phyloP scores from a whole-genome alignment of 176 grass and related monocot species.

The Otatea glauca region DNA sequence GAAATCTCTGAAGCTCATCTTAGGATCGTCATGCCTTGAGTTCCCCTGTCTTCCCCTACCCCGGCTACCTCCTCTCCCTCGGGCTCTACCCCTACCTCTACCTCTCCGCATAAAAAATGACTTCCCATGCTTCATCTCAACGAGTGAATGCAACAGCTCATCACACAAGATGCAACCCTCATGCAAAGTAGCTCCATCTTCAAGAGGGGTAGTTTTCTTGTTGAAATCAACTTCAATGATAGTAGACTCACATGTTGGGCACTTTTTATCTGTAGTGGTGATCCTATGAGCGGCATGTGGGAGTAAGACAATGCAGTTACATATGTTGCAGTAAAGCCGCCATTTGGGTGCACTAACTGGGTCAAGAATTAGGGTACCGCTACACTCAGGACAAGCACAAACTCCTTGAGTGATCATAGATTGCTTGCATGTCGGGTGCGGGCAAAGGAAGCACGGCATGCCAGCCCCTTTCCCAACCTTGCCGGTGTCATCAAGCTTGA shows the following conservation, averaged over 20 bases:
- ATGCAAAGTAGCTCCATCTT: conserved; percentile 79
- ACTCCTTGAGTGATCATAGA: conserved; percentile 95
- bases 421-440: conserved; percentile 85
- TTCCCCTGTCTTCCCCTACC: conserved; percentile 57
- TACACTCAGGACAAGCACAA: conserved; percentile 93
- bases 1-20: conserved; percentile 98
- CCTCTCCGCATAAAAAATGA: conserved; percentile 70
- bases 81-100: conserved; percentile 63
- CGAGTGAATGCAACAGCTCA: conserved; percentile 82
- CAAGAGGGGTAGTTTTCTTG: conserved; percentile 87
- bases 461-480: conserved; percentile 78
- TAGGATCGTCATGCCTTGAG: conserved; percentile 76
- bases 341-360: conserved; percentile 97
- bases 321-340: conserved; percentile 86
- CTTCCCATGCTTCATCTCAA: conserved; percentile 93
- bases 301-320: conserved; percentile 86
- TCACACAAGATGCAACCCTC: conserved; percentile 94
- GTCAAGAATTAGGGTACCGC: conserved; percentile 80
- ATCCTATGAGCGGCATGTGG: conserved; percentile 85
- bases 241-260: conserved; percentile 76
- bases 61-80: conserved; percentile 52
- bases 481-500: conserved; percentile 64
- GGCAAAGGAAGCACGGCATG: conserved; percentile 97
- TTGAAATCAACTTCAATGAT: conserved; percentile 98
- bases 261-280: conserved; percentile 72